Percentiles rank a stretch among this genome's conserved stretches.
Conservation (phyloP, 768 basidiomycete species). For the Calocybe cyanea region DNA sequence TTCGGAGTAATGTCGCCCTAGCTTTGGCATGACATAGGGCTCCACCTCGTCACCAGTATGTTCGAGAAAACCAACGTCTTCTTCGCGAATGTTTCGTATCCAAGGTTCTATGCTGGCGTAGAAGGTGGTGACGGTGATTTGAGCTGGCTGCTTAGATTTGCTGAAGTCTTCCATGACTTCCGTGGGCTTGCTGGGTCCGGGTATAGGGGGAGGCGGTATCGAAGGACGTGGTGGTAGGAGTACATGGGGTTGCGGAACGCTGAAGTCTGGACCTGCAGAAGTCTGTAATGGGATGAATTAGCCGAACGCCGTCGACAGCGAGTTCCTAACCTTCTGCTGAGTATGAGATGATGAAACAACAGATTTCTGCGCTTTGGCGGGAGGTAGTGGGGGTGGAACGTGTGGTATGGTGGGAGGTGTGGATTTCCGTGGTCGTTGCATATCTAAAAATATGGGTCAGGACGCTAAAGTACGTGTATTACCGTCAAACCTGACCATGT, state of each 20-base stretch:
- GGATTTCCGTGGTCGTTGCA: constrained; percentile 52
- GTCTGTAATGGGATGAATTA: constrained; percentile 18
- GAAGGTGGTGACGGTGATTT: constrained; percentile 71
- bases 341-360: constrained; percentile 35
- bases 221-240: constrained; percentile 62
- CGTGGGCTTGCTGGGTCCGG: constrained; percentile 80
- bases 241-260: constrained; percentile 43
- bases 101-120: constrained; percentile 89
- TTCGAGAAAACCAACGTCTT: constrained; percentile 92
- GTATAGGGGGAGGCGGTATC: constrained; percentile 56
- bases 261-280: constrained; percentile 54
- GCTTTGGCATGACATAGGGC: constrained; percentile 79
- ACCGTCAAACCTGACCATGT: constrained; percentile 34
- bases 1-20: constrained; percentile 85
- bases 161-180: constrained; percentile 90
- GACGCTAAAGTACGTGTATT: background rate
- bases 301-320: background rate
- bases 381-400: constrained; percentile 32
- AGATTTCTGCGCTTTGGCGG: constrained; percentile 57
- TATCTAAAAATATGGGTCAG: constrained; percentile 33
- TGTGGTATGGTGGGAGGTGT: constrained; percentile 45
- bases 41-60: constrained; percentile 89
- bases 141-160: constrained; percentile 73
- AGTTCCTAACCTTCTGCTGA: constrained; percentile 47
- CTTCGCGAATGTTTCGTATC: constrained; percentile 85